Evolutionary conservation across 2,329 filamentous ascomycete genomes (phyloP), one percentile per base, ranked within the genome.

Genomic region (Cladosporium velox): DNA sequence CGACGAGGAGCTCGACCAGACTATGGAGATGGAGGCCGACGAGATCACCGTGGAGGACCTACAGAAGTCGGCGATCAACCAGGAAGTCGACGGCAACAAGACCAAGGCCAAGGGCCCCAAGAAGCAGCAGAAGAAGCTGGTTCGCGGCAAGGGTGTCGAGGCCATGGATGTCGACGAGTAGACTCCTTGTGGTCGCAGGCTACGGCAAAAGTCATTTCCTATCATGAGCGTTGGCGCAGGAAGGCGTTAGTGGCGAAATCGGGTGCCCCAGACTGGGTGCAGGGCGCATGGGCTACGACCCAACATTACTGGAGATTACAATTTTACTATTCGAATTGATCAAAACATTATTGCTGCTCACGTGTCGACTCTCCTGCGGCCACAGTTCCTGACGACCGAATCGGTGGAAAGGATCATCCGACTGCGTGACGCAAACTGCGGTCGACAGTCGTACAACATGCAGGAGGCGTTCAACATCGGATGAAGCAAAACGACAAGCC

Each of bases 1-100:
- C 78, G 83, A 87, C 72, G 73, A 87, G 74, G 79, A 81, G 65
- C 79, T 90, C 73, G 81, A 86, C 76, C 83, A 84, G 78, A 85
- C 86, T 75, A 84, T 85, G 77, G 81, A 82, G 70, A 69, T 72
- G 47, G 74, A 75, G 65, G 65, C 34, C 57, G 59, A 60, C 55
- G 65, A 66, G 59, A 52, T 66, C 32, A 62, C 65, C 30, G 65
- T 66, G 58, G 65, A 61, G 47, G 65, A 66, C 44, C 65, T 60
- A 49, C 65, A 66, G 34, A 63, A 57, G 52, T 58, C 58, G 10
- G 52, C 58, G 3, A 60, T 60, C 41, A 59, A 66, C 51, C 65
- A 66, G 58, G 58, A 66, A 35, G 65, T 66, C 41, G 86, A 87
- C 66, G 91, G 58, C 35, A 66, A 65, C 55, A 78, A 80, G 77